phyloP scores from a whole-genome alignment of 768 basidiomycete genomes.

The Amanita inopinata region DNA sequence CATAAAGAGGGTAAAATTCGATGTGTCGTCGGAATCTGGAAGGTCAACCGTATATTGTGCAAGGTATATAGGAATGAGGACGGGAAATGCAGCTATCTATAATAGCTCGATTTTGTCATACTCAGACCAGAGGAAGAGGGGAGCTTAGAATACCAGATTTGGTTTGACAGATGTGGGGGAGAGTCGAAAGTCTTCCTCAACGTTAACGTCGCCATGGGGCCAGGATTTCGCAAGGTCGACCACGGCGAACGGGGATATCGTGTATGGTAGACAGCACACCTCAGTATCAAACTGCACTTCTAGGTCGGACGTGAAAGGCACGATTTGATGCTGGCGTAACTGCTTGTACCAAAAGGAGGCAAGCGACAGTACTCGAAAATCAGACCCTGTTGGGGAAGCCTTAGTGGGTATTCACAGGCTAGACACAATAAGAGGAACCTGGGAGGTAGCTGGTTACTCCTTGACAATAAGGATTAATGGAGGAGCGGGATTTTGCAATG shows the following conservation, averaged over 20 bases:
- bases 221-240: conserved; percentile 26
- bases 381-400: conserved; percentile 25
- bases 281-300: conserved; percentile 38
- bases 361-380: conserved; percentile 35
- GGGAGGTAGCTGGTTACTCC: conserved; percentile 31
- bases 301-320: conserved; percentile 41
- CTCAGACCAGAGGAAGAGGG: neutral
- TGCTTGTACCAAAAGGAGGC: conserved; percentile 26
- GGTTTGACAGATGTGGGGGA: conserved; percentile 33
- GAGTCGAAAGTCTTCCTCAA: conserved; percentile 30
- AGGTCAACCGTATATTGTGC: conserved; percentile 32
- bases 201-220: conserved; percentile 24
- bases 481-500: conserved; percentile 7
- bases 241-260: conserved; percentile 41
- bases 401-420: conserved; percentile 4
- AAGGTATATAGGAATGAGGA: conserved; percentile 57
- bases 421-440: conserved; percentile 19
- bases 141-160: conserved; percentile 24
- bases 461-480: conserved; percentile 11
- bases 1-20: conserved; percentile 20
- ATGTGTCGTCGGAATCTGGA: conserved; percentile 6
- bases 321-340: conserved; percentile 17
- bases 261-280: conserved; percentile 49
- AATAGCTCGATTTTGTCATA: neutral
- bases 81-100: conserved; percentile 51